phyloP scores from a whole-genome alignment of 495 filamentous ascomycete genomes.

The Lophium mytilinum region DNA sequence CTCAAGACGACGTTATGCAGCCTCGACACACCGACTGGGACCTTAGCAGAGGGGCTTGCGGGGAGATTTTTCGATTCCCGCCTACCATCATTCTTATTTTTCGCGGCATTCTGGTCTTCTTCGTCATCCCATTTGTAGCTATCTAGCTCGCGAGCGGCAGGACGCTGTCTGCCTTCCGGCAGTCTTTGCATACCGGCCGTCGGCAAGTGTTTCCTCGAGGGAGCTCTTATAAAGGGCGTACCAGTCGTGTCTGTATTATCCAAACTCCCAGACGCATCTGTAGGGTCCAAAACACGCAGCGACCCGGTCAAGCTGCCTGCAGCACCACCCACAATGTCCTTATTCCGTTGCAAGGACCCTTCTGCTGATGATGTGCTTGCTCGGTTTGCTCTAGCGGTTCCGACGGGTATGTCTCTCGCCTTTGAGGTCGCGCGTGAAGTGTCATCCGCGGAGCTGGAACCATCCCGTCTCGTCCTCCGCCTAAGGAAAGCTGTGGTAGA shows the following conservation, averaged over 20 bases:
- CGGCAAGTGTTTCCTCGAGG: constrained; percentile 26
- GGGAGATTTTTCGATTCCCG: not conserved
- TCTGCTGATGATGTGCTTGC: constrained; percentile 13
- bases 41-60: constrained; percentile 24
- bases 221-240: constrained; percentile 37
- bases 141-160: constrained; percentile 23
- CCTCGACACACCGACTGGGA: constrained; percentile 36
- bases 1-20: constrained; percentile 37
- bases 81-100: constrained; percentile 9
- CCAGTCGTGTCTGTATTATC: constrained; percentile 29
- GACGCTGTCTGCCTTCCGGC: constrained; percentile 10
- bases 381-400: not conserved
- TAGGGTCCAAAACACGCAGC: constrained; percentile 7
- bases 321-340: not conserved
- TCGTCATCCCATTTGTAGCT: constrained; percentile 37
- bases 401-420: constrained; percentile 16
- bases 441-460: constrained; percentile 10
- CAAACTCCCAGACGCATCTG: constrained; percentile 2
- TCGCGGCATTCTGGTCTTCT: constrained; percentile 14
- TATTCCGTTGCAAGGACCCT: not conserved
- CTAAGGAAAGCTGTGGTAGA: constrained; percentile 9
- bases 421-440: not conserved
- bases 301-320: constrained; percentile 9
- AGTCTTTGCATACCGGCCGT: constrained; percentile 6
- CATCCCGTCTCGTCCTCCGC: constrained; percentile 17